Percentiles rank a stretch among this genome's conserved stretches.
These are phyloP conservation scores for Trapa incisa DNA, from an alignment of 345 rosid species.

Conservation along the genomic window DNA sequence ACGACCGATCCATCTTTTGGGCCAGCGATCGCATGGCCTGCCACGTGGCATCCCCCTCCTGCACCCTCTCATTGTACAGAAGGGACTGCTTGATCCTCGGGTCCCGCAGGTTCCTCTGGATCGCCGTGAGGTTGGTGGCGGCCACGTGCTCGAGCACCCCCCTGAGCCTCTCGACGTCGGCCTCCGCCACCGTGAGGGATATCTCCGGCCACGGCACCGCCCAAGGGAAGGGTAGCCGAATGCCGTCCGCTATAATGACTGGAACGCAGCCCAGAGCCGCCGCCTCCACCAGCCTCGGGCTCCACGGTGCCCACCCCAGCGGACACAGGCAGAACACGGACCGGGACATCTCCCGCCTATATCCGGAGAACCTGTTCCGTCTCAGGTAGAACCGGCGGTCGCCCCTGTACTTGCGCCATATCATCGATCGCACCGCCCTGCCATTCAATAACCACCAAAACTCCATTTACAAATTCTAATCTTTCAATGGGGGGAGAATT, in stretches of 20 bases:
- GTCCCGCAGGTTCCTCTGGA: conserved; percentile 58
- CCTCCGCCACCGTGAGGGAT: conserved; percentile 74
- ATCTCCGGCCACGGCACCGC: conserved; percentile 67
- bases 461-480: not conserved
- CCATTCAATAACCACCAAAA: not conserved
- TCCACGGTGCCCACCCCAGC: conserved; percentile 99
- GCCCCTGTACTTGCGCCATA: conserved; percentile 49
- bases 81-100: conserved; percentile 55
- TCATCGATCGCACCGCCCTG: conserved; percentile 83
- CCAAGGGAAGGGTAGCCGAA: conserved; percentile 55
- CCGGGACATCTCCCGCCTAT: conserved; percentile 64
- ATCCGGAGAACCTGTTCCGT: conserved; percentile 69
- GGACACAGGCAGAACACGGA: conserved; percentile 89
- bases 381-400: conserved; percentile 67
- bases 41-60: conserved; percentile 86
- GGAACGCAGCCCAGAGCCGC: conserved; percentile 87
- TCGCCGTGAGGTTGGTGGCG: conserved; percentile 43
- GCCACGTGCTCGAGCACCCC: conserved; percentile 65
- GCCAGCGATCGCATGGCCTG: conserved; percentile 42
- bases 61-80: conserved; percentile 35
- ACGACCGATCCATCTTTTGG: conserved; percentile 38
- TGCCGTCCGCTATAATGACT: conserved; percentile 78
- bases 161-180: conserved; percentile 51
- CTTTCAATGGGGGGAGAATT: not conserved
- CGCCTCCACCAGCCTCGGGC: conserved; percentile 85